Evolutionary conservation across 352 stramenopile genomes (phyloP), one percentile per base, ranked within the genome.

Genomic region (Phytophthora palmivora): DNA sequence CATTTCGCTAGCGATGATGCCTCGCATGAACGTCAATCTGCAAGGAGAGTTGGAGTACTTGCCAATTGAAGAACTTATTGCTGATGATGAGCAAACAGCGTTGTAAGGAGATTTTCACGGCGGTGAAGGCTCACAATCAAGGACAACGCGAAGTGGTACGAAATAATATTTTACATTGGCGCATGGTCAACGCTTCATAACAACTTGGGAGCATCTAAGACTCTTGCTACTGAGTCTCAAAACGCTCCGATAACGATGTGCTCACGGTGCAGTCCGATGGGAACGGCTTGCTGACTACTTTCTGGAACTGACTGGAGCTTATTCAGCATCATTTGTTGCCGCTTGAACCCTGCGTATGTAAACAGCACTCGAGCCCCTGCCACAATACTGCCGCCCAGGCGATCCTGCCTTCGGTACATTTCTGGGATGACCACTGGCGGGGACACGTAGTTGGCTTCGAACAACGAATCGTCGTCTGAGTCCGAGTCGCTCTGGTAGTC

Each of bases 311-410:
- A 37, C 26, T 75, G 67, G 21, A 88, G 71, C 12, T 77, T 67
- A 14, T 64, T 50, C 15, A 72, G 21, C 55, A 78, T 59, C 55
- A 78, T 72, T 45, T 78, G 65, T 46, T 78, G 74, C 16, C 81
- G 76, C 58, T 87, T 87, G 59, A 87, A 90, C 0, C 64, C 79
- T 10, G 68, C 67, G 42, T 76, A 78, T n/a, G 78, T 90, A 53
- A 86, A 90, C 0, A 87, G 47, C 43, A 90, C 70, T 18, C 74
- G 63, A 8, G 52, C 63, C 0, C 78, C 78, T 4, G 72, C 75
- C 33, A 90, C 78, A 3, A 64, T 82, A 26, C 76, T 74, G 30
- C 81, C 81, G 21, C 78, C 76, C 39, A 71, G 61, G 34, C 78
- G 75, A 49, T 90, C 81, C 28, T 84, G 69, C 16, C 74, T 72